These are phyloP conservation scores for Ophiostoma populinum DNA, from an alignment of 2,329 filamentous ascomycete genomes.

Conservation along the genomic window DNA sequence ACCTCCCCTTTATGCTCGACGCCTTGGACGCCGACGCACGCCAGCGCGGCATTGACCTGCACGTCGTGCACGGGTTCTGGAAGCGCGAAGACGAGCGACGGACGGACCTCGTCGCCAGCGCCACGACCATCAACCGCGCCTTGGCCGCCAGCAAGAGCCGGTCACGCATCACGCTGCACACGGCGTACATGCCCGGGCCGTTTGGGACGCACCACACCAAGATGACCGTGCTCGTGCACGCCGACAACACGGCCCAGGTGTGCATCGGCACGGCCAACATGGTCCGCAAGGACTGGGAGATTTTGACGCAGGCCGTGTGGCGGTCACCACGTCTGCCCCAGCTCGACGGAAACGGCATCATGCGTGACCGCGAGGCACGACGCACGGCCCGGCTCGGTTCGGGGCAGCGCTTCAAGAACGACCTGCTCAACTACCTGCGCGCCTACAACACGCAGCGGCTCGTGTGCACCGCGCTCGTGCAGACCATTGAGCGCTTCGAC, in stretches of 20 bases:
- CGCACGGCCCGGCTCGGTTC: conserved; percentile 5
- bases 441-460: conserved; percentile 45
- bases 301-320: conserved; percentile 79
- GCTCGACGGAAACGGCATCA: conserved; percentile 9
- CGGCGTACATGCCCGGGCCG: conserved; percentile 64
- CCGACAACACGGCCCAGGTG: conserved; percentile 61
- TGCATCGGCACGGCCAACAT: conserved; percentile 84
- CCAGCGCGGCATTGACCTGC: conserved; percentile 27
- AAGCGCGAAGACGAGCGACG: conserved; percentile 47
- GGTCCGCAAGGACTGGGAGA: conserved; percentile 74
- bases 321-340: conserved; percentile 51
- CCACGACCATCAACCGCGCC: conserved; percentile 8
- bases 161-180: conserved; percentile 49
- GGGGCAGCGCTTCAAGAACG: conserved; percentile 45
- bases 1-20: conserved; percentile 37
- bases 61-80: conserved; percentile 46
- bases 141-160: background rate
- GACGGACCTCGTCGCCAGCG: conserved; percentile 39
- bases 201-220: conserved; percentile 80
- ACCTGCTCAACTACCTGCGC: conserved; percentile 54
- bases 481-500: conserved; percentile 44
- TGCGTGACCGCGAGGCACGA: background rate
- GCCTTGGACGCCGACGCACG: conserved; percentile 35
- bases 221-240: conserved; percentile 69
- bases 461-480: conserved; percentile 36